Conservation (phyloP, 1,284 basidiomycete genomes). For the Tilletia horrida region DNA sequence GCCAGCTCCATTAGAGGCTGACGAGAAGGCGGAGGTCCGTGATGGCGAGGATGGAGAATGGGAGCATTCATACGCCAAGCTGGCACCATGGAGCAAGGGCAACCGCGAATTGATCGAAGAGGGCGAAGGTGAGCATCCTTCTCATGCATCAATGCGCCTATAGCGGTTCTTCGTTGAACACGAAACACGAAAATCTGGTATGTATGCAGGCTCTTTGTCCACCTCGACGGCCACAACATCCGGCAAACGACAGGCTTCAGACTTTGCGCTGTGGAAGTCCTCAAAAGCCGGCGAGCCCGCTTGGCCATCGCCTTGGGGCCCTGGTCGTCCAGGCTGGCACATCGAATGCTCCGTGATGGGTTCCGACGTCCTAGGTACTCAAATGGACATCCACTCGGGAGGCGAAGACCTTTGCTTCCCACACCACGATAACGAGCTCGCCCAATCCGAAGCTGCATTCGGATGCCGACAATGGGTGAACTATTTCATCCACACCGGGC, state of each 20-base stretch:
- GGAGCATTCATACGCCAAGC: constrained; percentile 77
- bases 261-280: constrained; percentile 98
- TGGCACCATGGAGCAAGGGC: constrained; percentile 92
- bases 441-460: constrained; percentile 73
- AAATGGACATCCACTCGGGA: constrained; percentile 97
- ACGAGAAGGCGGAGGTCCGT: constrained; percentile 45
- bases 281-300: constrained; percentile 96
- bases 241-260: constrained; percentile 64
- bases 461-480: constrained; percentile 93
- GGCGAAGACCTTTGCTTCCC: constrained; percentile 96
- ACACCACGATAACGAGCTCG: constrained; percentile 98
- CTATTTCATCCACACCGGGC: constrained; percentile 97
- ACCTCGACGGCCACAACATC: constrained; percentile 57
- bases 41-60: constrained; percentile 30
- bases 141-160: no score
- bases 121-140: constrained; percentile 70
- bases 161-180: no score
- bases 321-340: constrained; percentile 97
- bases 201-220: constrained; percentile 61
- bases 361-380: constrained; percentile 80
- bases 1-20: not conserved
- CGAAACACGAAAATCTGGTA: no score
- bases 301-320: constrained; percentile 95
- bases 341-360: constrained; percentile 99
- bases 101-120: constrained; percentile 86